phyloP scores from a whole-genome alignment of 2,329 filamentous ascomycete genomes.

The Trichothecium sympodiale region DNA sequence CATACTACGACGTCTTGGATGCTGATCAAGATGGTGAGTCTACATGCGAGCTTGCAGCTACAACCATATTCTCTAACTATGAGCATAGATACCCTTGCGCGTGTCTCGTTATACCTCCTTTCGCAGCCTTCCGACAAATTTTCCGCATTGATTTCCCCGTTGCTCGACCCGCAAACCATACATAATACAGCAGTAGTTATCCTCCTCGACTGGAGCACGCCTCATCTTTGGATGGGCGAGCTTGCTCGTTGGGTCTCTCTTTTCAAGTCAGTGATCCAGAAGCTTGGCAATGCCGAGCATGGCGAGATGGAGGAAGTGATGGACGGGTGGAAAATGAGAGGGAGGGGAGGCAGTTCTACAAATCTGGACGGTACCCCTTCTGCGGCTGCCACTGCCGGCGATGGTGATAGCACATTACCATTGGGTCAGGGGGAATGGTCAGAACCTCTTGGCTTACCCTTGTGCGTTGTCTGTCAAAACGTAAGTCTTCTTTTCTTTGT shows the following conservation, averaged over 20 bases:
- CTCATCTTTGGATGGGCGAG: constrained; percentile 85
- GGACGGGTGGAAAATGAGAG: constrained; percentile 65
- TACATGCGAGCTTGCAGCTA: neutral
- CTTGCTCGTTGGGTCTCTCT: constrained; percentile 83
- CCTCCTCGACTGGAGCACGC: constrained; percentile 90
- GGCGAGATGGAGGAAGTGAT: constrained; percentile 81
- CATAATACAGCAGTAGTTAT: constrained; percentile 81
- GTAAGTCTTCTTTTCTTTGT: constrained; percentile 36
- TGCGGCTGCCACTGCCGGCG: constrained; percentile 38
- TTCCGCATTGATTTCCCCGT: constrained; percentile 69
- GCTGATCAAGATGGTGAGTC: constrained; percentile 80
- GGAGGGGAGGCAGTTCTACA: constrained; percentile 50
- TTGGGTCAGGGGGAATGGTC: constrained; percentile 89
- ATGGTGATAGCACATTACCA: constrained; percentile 61
- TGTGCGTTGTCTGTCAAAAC: constrained; percentile 95
- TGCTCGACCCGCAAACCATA: constrained; percentile 74
- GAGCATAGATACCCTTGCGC: constrained; percentile 69
- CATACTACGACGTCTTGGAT: constrained; percentile 89
- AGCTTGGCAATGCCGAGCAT: constrained; percentile 65
- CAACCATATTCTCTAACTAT: neutral
- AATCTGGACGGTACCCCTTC: constrained; percentile 51
- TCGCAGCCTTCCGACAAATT: constrained; percentile 78
- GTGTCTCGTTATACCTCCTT: constrained; percentile 80
- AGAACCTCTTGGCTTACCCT: constrained; percentile 71
- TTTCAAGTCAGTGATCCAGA: constrained; percentile 64